A percentile compares a stretch with the other conserved stretches of the same genome.
Conservation (phyloP, 495 filamentous ascomycete species). For the Lindgomyces ingoldianus region DNA sequence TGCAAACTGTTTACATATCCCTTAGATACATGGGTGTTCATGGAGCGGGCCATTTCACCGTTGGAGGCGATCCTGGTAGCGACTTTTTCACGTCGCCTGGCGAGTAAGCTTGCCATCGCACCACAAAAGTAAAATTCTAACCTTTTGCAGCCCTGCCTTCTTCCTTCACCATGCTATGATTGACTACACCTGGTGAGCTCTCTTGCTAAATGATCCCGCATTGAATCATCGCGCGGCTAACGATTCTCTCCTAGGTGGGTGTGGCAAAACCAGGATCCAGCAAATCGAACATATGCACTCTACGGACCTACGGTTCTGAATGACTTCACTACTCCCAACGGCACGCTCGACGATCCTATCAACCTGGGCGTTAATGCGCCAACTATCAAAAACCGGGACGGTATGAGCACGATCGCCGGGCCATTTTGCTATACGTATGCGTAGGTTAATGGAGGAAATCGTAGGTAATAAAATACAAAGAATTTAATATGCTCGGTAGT, state of each 20-base stretch:
- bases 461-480: no score
- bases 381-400: neutral
- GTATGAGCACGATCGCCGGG: constrained; percentile 1
- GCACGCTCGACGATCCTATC: constrained; percentile 1
- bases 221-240: neutral
- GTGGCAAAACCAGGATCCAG: constrained; percentile 62
- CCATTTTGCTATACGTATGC: constrained; percentile 13
- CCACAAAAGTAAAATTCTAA: neutral
- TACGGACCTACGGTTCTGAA: neutral
- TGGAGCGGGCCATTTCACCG: constrained; percentile 61
- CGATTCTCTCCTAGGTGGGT: constrained; percentile 59
- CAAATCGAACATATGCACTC: neutral
- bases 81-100: constrained; percentile 60
- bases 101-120: constrained; percentile 42
- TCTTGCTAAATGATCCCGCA: neutral
- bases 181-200: constrained; percentile 43
- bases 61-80: constrained; percentile 57
- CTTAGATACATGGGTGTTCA: constrained; percentile 58
- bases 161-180: constrained; percentile 68
- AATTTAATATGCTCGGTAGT: no score
- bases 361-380: neutral
- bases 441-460: no score
- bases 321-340: neutral
- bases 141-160: constrained; percentile 53
- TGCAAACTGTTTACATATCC: no score